Percentiles rank a stretch among this genome's conserved stretches.
These are phyloP conservation scores for Sclerotinia subarctica DNA, from an alignment of 2,329 filamentous ascomycete species.

Conservation along the genomic window DNA sequence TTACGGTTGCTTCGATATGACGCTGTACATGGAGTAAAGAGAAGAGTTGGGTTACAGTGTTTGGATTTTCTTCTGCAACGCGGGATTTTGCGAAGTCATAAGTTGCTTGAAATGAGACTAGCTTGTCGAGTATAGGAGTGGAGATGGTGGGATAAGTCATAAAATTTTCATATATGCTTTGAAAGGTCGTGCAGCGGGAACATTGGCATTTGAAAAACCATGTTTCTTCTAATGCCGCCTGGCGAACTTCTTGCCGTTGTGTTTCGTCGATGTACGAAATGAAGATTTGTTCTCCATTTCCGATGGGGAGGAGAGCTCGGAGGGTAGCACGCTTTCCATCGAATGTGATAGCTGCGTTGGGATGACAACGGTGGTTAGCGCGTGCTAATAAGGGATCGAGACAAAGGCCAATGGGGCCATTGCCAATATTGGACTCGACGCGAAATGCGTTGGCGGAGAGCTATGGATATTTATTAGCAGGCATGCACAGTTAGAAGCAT, in stretches of 20 bases:
- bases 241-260: slow-evolving; percentile 19
- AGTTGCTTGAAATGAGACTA: background rate
- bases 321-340: slow-evolving; percentile 50
- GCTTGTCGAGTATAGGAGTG: background rate
- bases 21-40: slow-evolving; percentile 16
- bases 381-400: slow-evolving; percentile 50
- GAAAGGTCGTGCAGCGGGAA: background rate
- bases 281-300: slow-evolving; percentile 53
- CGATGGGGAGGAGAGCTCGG: slow-evolving; percentile 49
- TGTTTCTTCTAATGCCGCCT: slow-evolving; percentile 1
- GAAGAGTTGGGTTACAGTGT: slow-evolving; percentile 7
- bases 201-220: slow-evolving; percentile 20
- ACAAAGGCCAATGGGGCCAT: slow-evolving; percentile 53
- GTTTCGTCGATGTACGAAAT: slow-evolving; percentile 59
- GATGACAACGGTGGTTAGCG: slow-evolving; percentile 61
- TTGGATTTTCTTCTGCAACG: slow-evolving; percentile 6
- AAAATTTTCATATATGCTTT: background rate
- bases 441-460: slow-evolving; percentile 62
- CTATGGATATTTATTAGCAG: slow-evolving; percentile 38
- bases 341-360: slow-evolving; percentile 58
- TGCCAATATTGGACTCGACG: slow-evolving; percentile 49
- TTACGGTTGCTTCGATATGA: background rate
- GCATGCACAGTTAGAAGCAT: background rate
- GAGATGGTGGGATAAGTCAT: background rate
- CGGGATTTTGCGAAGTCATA: slow-evolving; percentile 1